These are phyloP conservation scores for Ogataea corticis DNA, from an alignment of 805 yeast genomes.

Conservation along the genomic window DNA sequence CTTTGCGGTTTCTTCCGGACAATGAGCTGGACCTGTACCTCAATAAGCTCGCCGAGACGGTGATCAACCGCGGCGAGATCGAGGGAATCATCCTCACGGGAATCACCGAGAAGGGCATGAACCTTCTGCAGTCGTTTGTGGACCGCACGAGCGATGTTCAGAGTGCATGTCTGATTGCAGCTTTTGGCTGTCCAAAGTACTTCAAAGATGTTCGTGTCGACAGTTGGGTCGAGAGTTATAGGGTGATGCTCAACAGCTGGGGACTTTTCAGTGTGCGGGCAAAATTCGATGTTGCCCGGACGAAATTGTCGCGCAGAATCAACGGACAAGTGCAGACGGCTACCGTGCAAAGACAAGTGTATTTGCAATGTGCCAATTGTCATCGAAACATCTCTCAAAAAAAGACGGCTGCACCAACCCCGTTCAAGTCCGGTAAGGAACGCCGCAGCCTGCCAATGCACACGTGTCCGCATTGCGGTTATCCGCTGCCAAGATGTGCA, in stretches of 20 bases:
- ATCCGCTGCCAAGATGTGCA: slow-evolving; percentile 86
- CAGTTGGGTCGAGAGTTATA: slow-evolving; percentile 74
- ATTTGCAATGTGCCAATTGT: slow-evolving; percentile 79
- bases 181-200: slow-evolving; percentile 83
- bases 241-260: slow-evolving; percentile 77
- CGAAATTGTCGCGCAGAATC: slow-evolving; percentile 57
- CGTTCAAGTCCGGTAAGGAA: slow-evolving; percentile 9
- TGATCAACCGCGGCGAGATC: slow-evolving; percentile 75
- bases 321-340: slow-evolving; percentile 48
- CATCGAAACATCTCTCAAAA: slow-evolving; percentile 63
- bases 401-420: slow-evolving; percentile 1
- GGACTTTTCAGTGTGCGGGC: slow-evolving; percentile 76
- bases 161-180: slow-evolving; percentile 79
- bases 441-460: slow-evolving; percentile 14
- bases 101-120: slow-evolving; percentile 81
- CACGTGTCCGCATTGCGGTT: slow-evolving; percentile 81
- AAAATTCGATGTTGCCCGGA: slow-evolving; percentile 77
- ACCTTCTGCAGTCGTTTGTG: slow-evolving; percentile 80
- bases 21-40: slow-evolving; percentile 73
- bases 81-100: slow-evolving; percentile 93
- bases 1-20: slow-evolving; percentile 81
- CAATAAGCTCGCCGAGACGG: slow-evolving; percentile 66
- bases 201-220: slow-evolving; percentile 72
- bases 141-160: slow-evolving; percentile 90
- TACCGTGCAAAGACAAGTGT: slow-evolving; percentile 70